Evolutionary conservation across 306 rosid genomes (phyloP).

Genomic region (Ammopiptanthus mongolicus): DNA sequence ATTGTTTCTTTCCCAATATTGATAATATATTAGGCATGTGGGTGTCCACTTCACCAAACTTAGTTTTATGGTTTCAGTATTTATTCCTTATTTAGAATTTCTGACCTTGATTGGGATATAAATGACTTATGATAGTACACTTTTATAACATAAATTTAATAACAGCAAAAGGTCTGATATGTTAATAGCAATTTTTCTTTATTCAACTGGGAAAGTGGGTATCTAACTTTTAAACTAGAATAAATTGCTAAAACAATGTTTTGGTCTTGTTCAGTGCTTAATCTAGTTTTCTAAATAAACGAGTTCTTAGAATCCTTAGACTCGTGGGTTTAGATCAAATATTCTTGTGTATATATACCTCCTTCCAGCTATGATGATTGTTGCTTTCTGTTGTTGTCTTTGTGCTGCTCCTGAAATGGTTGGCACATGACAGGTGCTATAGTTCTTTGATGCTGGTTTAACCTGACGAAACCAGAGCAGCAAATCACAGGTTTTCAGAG

Average conservation of each 20-base stretch:
- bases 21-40: constrained; percentile 33
- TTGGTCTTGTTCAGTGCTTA: constrained; percentile 21
- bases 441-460: constrained; percentile 14
- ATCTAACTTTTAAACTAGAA: constrained; percentile 21
- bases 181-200: constrained; percentile 8
- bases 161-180: neutral
- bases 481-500: constrained; percentile 2
- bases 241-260: neutral
- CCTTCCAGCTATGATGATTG: neutral
- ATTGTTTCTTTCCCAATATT: neutral
- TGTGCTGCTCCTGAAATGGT: constrained; percentile 21
- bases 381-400: constrained; percentile 19
- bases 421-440: constrained; percentile 29
- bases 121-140: neutral
- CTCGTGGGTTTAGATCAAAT: neutral
- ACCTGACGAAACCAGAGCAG: constrained; percentile 22
- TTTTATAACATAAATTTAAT: neutral
- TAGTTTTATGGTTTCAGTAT: constrained; percentile 20
- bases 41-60: constrained; percentile 25
- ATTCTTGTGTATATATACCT: neutral
- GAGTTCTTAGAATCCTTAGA: constrained; percentile 16
- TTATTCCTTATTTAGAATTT: constrained; percentile 24
- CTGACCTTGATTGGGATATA: constrained; percentile 13
- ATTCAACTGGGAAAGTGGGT: constrained; percentile 26
- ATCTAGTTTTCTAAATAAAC: constrained; percentile 18